Base-by-base conservation (phyloP, 805 yeast genomes). In the Tetrapisispora arboricola region DNA sequence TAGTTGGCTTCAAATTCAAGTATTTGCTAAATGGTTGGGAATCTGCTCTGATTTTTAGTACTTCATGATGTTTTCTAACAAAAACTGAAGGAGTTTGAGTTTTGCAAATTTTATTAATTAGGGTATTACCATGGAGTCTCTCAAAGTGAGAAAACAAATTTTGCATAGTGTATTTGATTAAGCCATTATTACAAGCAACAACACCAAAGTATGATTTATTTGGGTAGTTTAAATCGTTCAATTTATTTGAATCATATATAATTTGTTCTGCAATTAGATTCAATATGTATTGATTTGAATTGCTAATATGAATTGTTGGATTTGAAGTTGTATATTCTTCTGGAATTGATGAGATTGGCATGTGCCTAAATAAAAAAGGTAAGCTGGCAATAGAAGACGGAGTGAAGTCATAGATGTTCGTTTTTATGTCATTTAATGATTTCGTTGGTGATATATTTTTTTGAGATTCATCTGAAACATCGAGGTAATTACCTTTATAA, bases 261-360 rank as follows among this genome's bases (percentile, higher is more conserved):
- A 60, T 49, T 31, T 60, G 63, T 28, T 58, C 63, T 20, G 55
- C 47, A 12, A 60, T 32, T 8, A 57, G 38, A 36, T 54, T 49
- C 20, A 60, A 65, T 10, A 57, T 44, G 36, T 48, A 41, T 32
- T 50, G 51, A 11, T 52, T 39, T 8, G 39, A 44, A 7, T 37
- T 39, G 8, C 41, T 43, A 2, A 52, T 33, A 2, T 46, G 43
- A 5, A 57, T 45, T 2, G 40, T 32, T 3, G 61, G 59, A 32
- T 53, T 57, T 3, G 49, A 38, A 19, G 37, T 39, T 7, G 51
- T 59, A 46, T 77, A 76, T 12, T 55, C 50, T 13, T 67, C 64
- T 0, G 94, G 90, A 10, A 83, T 75, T 0, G 83, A 71, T 33
- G 71, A 65, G 0, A 79, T 65, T 16, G 84, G 79, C 44, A 80